These are phyloP conservation scores for Phellinidium pouzarii DNA, from an alignment of 1,284 basidiomycete genomes.

Conservation along the genomic window DNA sequence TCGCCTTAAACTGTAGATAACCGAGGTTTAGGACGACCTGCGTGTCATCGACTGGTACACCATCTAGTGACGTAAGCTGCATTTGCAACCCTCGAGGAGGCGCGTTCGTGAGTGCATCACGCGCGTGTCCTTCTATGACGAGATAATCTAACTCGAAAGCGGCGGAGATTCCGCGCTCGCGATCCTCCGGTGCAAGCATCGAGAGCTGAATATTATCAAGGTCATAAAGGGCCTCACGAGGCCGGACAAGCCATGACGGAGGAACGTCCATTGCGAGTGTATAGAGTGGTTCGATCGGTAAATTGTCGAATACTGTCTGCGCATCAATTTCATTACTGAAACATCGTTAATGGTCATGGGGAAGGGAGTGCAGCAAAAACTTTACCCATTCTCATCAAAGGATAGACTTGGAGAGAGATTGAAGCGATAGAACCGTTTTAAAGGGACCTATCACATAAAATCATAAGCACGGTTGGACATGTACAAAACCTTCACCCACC, in stretches of 20 bases:
- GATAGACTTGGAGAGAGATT: slow-evolving; percentile 50
- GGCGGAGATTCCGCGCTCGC: slow-evolving; percentile 59
- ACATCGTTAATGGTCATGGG: slow-evolving; percentile 1
- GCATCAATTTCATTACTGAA: slow-evolving; percentile 48
- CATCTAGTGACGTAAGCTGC: slow-evolving; percentile 55
- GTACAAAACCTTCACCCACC: slow-evolving; percentile 34
- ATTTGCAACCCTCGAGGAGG: slow-evolving; percentile 84
- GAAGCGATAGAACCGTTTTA: slow-evolving; percentile 93
- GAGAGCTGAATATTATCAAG: slow-evolving; percentile 92
- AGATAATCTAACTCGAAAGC: slow-evolving; percentile 87
- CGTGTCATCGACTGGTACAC: slow-evolving; percentile 66
- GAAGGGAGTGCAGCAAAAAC: not conserved
- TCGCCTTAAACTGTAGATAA: slow-evolving; percentile 93
- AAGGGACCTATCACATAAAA: slow-evolving; percentile 54
- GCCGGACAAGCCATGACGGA: slow-evolving; percentile 87
- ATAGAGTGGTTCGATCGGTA: slow-evolving; percentile 72
- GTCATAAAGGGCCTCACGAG: slow-evolving; percentile 84
- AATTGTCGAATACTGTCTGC: slow-evolving; percentile 43
- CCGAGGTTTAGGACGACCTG: slow-evolving; percentile 92
- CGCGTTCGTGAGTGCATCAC: slow-evolving; percentile 54
- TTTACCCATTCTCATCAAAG: slow-evolving; percentile 73
- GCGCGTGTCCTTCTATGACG: slow-evolving; percentile 90
- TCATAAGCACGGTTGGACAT: not conserved
- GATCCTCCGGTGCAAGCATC: slow-evolving; percentile 52
- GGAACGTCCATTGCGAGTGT: slow-evolving; percentile 90